A percentile compares a stretch with the other conserved stretches of the same genome.
Conservation (phyloP, 371 early-diverging fungal species). For the Mortierella sp. region DNA sequence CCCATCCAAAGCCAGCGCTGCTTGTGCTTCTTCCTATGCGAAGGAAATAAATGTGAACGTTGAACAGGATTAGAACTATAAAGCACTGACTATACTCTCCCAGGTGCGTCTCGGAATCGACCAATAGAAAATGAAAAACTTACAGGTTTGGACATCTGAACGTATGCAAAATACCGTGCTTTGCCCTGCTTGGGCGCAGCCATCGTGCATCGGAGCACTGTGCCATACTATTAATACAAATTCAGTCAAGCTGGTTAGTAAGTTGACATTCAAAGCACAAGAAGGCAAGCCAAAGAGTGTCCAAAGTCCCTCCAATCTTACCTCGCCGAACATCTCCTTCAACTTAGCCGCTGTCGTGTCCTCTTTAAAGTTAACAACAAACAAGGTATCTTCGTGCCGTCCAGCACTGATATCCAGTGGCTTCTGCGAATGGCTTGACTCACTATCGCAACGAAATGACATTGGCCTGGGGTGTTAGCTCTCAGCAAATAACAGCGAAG, state of each 20-base stretch:
- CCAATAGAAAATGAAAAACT: background rate
- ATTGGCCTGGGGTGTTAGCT: background rate
- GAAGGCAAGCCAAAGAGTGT: background rate
- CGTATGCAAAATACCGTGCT: slow-evolving; percentile 30
- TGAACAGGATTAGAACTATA: background rate
- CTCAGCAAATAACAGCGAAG: background rate
- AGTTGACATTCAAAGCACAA: too few relatives aligned
- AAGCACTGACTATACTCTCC: background rate
- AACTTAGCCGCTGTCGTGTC: slow-evolving; percentile 26
- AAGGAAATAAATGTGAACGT: background rate
- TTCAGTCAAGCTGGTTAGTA: background rate
- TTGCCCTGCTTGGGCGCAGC: slow-evolving; percentile 6
- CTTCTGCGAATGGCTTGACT: background rate
- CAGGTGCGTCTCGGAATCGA: background rate
- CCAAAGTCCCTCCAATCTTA: background rate
- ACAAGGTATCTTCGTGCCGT: slow-evolving; percentile 47
- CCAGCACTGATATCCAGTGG: slow-evolving; percentile 35
- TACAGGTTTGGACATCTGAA: slow-evolving; percentile 38
- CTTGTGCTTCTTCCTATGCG: slow-evolving; percentile 46
- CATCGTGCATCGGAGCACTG: slow-evolving; percentile 32
- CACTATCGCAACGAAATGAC: background rate
- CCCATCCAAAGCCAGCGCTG: slow-evolving; percentile 42
- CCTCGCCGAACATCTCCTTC: slow-evolving; percentile 38
- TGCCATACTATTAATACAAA: slow-evolving; percentile 27
- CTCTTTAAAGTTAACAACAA: slow-evolving; percentile 39